Base-by-base conservation (phyloP, 805 yeast species). In the Ogataea paradorogensis region DNA sequence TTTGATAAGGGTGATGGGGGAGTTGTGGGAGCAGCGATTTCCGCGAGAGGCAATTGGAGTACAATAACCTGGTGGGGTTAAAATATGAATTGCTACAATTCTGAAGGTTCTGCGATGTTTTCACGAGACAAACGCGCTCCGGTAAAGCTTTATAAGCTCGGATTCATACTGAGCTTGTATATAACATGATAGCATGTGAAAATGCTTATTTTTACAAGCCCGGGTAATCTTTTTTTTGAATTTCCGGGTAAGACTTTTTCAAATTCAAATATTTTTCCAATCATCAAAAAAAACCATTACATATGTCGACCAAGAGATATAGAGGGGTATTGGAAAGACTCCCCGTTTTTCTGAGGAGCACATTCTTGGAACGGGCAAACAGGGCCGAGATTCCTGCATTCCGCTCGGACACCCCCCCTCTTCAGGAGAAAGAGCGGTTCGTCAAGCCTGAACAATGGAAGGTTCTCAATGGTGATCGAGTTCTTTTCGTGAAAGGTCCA, bases 391-490 rank as follows among this genome's bases (percentile, higher is more conserved):
- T 64, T 8, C 67, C 67, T 6, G 65, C 63, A 2, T 48, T 59
- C 48, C 58, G 7, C 53, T 52, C 33, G 51, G 43, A 9, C 41
- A 47, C 20, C 52, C 52, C 18, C 65, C 67, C 13, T 15, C 22
- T 39, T 25, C 61, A 62, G 3, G 59, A 58, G 30, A 55, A 58
- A 10, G 58, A 62, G 30, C 47, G 56, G 38, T 58, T 46, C 45
- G 72, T 71, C 50, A 65, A 67, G 11, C 66, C 75, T 24, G 68
- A 69, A 44, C 73, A 82, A 32, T 73, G 84, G 69, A 80, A 77
- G 33, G 79, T 77, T 48, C 68, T 80, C 32, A 78, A 77, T 15
- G 95, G 95, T 15, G 96, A 87, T 63, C 69, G 82, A 45, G 95
- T 85, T 2, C 74, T 87, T 56, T 70, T 88, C 18, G 68, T 78